These are phyloP conservation scores for Quercus aquifolioides DNA, from an alignment of 306 rosid genomes.

Conservation along the genomic window DNA sequence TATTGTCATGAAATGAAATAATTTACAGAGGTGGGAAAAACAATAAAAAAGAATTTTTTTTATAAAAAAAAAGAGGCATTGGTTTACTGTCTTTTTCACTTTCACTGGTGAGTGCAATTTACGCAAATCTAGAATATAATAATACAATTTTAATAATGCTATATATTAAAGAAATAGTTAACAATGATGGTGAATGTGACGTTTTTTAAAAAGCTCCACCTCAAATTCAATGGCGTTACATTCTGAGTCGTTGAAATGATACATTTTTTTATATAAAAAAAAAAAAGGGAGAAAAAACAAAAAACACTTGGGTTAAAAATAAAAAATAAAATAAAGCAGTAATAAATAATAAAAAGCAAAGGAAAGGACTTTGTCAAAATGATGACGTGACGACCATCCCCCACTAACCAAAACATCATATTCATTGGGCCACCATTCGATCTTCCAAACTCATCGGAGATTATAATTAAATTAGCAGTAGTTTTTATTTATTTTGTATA, in stretches of 20 bases:
- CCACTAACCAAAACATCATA: slow-evolving; percentile 34
- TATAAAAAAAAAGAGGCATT: neutral
- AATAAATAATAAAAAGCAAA: neutral
- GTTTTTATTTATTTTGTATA: neutral
- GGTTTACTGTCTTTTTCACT: neutral
- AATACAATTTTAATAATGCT: too few relatives aligned
- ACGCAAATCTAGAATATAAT: neutral
- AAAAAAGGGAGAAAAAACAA: too few relatives aligned
- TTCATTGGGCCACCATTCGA: slow-evolving; percentile 42
- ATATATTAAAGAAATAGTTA: too few relatives aligned
- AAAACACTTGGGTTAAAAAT: neutral
- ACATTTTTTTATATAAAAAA: too few relatives aligned
- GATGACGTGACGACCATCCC: slow-evolving; percentile 55
- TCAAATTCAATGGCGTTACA: too few relatives aligned
- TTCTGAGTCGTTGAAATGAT: neutral
- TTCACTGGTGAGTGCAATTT: neutral
- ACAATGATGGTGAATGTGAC: neutral
- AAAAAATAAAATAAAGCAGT: neutral
- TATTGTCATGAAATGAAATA: neutral
- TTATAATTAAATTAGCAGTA: slow-evolving; percentile 10
- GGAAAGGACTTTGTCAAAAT: slow-evolving; percentile 40
- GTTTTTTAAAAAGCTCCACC: too few relatives aligned
- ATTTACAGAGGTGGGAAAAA: neutral
- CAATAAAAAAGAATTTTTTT: too few relatives aligned
- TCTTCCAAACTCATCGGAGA: slow-evolving; percentile 70